Conservation (phyloP, 176 grass and related monocot genomes). For the Ensete ventricosum region DNA sequence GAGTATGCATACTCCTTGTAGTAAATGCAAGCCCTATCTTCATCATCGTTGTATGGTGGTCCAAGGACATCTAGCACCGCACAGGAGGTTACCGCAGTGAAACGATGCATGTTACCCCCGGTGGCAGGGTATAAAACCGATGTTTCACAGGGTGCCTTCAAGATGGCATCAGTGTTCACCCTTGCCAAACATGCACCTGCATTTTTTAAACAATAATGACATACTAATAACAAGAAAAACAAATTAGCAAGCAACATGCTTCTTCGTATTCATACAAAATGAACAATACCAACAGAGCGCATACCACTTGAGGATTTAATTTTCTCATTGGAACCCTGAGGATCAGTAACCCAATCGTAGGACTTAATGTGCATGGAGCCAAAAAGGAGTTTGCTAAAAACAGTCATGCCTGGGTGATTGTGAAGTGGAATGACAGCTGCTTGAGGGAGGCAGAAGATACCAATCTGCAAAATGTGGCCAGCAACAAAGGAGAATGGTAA, state of each 20-base stretch:
- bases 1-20: conserved; percentile 35
- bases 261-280: neutral
- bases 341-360: conserved; percentile 44
- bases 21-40: conserved; percentile 41
- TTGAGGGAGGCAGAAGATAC: conserved; percentile 50
- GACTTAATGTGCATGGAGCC: conserved; percentile 52
- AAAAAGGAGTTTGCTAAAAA: conserved; percentile 66
- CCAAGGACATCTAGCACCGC: conserved; percentile 58
- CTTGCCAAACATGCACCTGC: conserved; percentile 34
- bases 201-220: neutral
- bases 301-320: neutral
- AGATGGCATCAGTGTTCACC: conserved; percentile 42
- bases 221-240: neutral
- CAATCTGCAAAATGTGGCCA: conserved; percentile 26
- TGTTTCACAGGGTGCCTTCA: conserved; percentile 47
- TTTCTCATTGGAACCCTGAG: conserved; percentile 12
- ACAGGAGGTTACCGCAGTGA: conserved; percentile 45
- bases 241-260: neutral
- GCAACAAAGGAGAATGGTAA: neutral
- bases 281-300: neutral
- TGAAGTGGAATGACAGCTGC: conserved; percentile 54
- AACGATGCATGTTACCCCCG: conserved; percentile 61
- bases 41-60: conserved; percentile 45
- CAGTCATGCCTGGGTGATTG: conserved; percentile 69
- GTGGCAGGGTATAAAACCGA: conserved; percentile 37